phyloP scores from a whole-genome alignment of 768 basidiomycete species.

The Crassisporium funariophilum region DNA sequence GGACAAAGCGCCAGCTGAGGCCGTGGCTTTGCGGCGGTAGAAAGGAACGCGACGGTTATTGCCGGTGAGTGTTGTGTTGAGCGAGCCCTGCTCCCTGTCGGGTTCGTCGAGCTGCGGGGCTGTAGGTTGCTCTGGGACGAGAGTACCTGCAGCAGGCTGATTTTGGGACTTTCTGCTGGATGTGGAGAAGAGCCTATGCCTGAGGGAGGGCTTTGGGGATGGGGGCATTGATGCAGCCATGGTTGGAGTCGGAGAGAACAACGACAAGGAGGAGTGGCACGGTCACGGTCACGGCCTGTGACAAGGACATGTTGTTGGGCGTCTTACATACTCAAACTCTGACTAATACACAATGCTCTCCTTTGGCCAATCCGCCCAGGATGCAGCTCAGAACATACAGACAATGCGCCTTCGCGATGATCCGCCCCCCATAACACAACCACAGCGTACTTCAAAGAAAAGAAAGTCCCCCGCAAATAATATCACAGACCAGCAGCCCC shows the following conservation, averaged over 20 bases:
- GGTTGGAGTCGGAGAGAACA: background rate
- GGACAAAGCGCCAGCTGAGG: slow-evolving; percentile 36
- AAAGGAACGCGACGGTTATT: slow-evolving; percentile 42
- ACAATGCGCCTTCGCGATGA: slow-evolving; percentile 69
- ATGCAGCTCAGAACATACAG: slow-evolving; percentile 34
- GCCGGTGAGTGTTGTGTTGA: slow-evolving; percentile 39
- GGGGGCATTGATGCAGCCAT: slow-evolving; percentile 5
- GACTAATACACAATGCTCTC: slow-evolving; percentile 53
- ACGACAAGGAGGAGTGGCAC: slow-evolving; percentile 13
- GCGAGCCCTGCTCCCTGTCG: slow-evolving; percentile 44
- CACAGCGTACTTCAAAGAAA: slow-evolving; percentile 55
- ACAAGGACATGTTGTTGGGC: slow-evolving; percentile 6
- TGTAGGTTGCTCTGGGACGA: slow-evolving; percentile 11
- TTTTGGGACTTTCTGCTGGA: slow-evolving; percentile 18
- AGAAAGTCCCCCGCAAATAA: slow-evolving; percentile 65
- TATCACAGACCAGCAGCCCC: slow-evolving; percentile 26
- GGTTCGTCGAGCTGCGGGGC: slow-evolving; percentile 24
- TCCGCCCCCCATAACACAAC: slow-evolving; percentile 45
- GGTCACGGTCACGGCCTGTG: slow-evolving; percentile 11
- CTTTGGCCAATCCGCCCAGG: slow-evolving; percentile 26
- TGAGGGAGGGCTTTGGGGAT: slow-evolving; percentile 30
- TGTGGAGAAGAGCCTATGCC: slow-evolving; percentile 34
- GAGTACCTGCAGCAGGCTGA: background rate
- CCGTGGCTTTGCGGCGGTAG: slow-evolving; percentile 44
- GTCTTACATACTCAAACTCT: slow-evolving; percentile 48